These are phyloP conservation scores for Sarocladiaceae sp. DNA, from an alignment of 2,329 filamentous ascomycete species.

Conservation along the genomic window DNA sequence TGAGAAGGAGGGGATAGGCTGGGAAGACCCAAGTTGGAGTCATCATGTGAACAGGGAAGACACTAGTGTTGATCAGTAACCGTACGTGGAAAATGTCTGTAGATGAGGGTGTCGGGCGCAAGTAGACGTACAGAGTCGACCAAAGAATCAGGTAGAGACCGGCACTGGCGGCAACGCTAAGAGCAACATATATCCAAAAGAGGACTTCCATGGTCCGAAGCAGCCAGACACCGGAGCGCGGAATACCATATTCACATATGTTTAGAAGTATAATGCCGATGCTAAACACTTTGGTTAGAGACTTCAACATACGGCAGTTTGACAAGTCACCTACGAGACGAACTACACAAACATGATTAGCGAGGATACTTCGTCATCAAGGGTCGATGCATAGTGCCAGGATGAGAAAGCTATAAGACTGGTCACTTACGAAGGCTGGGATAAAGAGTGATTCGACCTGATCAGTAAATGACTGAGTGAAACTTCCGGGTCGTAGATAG, in stretches of 20 bases:
- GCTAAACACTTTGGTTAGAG: too few species aligned
- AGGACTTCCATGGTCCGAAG: conserved; percentile 55
- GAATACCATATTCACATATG: conserved; percentile 69
- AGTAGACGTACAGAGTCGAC: conserved; percentile 47
- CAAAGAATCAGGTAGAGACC: conserved; percentile 72
- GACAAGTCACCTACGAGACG: neutral
- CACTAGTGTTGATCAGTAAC: conserved; percentile 31
- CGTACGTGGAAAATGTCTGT: too few species aligned
- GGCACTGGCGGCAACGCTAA: conserved; percentile 65
- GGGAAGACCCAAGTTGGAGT: conserved; percentile 87
- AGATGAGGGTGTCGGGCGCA: too few species aligned
- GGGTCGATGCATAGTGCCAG: neutral
- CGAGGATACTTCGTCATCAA: neutral
- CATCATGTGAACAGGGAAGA: conserved; percentile 72
- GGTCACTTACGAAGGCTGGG: conserved; percentile 54
- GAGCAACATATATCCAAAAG: conserved; percentile 69
- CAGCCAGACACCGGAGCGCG: conserved; percentile 60
- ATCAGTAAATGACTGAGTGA: conserved; percentile 67
- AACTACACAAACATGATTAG: neutral
- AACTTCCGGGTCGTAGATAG: conserved; percentile 63
- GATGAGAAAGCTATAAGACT: neutral
- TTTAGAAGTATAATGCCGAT: conserved; percentile 76
- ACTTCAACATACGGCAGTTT: too few species aligned
- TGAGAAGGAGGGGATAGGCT: conserved; percentile 74
- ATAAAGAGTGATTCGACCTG: conserved; percentile 77